phyloP scores from a whole-genome alignment of 73 alveolate genomes.

The Symbiodinium pilosum region DNA sequence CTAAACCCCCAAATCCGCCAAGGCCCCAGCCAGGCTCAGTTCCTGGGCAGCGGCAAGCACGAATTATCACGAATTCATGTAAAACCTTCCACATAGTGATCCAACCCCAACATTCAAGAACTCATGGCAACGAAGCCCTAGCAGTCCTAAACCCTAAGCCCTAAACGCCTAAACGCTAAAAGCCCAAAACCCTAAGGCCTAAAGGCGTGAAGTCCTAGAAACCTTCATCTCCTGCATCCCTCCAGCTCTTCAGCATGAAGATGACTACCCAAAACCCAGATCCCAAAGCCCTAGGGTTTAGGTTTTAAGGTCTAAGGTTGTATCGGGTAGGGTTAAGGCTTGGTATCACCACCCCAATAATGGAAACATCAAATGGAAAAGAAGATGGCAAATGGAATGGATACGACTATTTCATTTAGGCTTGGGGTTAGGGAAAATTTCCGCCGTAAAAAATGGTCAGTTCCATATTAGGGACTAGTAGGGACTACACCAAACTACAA shows the following conservation, averaged over 20 bases:
- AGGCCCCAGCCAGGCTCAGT: constrained; percentile 21
- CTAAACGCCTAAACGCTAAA: too few species aligned
- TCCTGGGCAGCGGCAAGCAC: too few species aligned
- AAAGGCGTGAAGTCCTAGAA: not conserved
- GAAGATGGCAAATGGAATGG: not conserved
- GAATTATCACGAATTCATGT: not conserved
- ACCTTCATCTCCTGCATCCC: not conserved
- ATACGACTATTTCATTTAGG: not conserved
- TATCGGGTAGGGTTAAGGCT: not conserved
- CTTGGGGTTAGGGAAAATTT: not conserved
- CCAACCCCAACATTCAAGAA: too few species aligned
- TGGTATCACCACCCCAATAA: not conserved
- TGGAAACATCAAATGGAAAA: not conserved
- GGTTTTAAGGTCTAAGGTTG: not conserved
- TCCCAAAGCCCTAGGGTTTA: not conserved
- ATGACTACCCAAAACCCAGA: not conserved
- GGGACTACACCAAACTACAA: not conserved
- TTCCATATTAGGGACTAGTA: not conserved
- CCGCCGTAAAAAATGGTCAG: not conserved
- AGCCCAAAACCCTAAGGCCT: not conserved
- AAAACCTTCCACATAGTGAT: not conserved
- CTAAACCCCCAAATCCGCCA: not conserved
- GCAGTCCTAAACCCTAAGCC: too few species aligned
- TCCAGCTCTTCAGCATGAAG: not conserved
- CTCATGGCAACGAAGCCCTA: too few species aligned